Conservation (phyloP, 2,329 filamentous ascomycete species). For the Cryphonectria naterciae region DNA sequence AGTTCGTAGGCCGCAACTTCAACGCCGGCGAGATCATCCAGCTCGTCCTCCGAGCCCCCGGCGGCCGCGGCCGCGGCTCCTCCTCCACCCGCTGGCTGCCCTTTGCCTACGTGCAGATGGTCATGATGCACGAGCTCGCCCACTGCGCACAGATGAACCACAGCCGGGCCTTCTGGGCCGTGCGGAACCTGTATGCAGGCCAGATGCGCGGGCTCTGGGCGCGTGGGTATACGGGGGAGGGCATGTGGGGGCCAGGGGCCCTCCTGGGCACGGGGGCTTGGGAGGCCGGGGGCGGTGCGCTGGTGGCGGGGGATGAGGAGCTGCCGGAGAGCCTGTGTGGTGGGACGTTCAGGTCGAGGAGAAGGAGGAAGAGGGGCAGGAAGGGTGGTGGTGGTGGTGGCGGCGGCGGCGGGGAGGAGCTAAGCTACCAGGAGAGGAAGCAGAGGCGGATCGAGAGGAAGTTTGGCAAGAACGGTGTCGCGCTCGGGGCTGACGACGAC, state of each 20-base stretch:
- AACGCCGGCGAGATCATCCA: conserved; percentile 88
- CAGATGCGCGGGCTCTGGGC: conserved; percentile 74
- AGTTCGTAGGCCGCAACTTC: conserved; percentile 89
- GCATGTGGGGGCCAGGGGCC: conserved; percentile 78
- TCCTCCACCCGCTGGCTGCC: conserved; percentile 66
- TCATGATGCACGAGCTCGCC: conserved; percentile 92
- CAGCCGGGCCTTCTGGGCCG: conserved; percentile 77
- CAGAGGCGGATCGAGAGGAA: conserved; percentile 74
- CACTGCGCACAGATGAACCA: conserved; percentile 95
- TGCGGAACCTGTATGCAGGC: conserved; percentile 72
- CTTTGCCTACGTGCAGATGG: conserved; percentile 86
- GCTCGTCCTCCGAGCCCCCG: conserved; percentile 74
- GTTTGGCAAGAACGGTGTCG: conserved; percentile 72
- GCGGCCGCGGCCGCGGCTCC: conserved; percentile 32
- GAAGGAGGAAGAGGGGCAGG: conserved; percentile 32
- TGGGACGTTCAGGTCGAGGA: conserved; percentile 70
- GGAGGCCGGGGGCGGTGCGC: conserved; percentile 57
- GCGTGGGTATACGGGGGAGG: conserved; percentile 76
- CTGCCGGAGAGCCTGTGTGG: conserved; percentile 78
- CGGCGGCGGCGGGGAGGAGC: conserved; percentile 51
- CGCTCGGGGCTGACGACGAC: conserved; percentile 71
- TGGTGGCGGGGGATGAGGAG: conserved; percentile 54
- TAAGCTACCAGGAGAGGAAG: conserved; percentile 73
- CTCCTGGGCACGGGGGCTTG: conserved; percentile 58
- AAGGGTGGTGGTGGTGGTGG: conserved; percentile 59